These are phyloP conservation scores for Sodiomyces alkalinus DNA, from an alignment of 2,329 filamentous ascomycete genomes.

Conservation along the genomic window DNA sequence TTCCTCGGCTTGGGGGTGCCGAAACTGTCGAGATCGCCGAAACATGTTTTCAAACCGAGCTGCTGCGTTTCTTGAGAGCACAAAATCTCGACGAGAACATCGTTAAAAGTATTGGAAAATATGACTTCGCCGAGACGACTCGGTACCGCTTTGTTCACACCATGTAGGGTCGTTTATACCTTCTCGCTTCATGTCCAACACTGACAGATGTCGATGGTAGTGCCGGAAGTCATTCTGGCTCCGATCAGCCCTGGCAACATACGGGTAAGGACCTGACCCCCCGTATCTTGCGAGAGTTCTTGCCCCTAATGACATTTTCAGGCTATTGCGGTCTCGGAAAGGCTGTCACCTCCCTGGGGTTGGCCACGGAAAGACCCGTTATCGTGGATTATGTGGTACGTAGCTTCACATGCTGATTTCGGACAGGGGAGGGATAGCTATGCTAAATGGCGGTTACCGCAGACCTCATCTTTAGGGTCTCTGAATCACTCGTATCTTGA, in stretches of 20 bases:
- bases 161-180: conserved; percentile 41
- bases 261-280: conserved; percentile 22
- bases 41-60: conserved; percentile 47
- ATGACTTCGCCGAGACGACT: conserved; percentile 65
- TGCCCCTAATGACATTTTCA: no score
- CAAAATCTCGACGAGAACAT: conserved; percentile 50
- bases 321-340: conserved; percentile 63
- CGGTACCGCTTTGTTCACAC: conserved; percentile 71
- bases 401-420: conserved; percentile 3
- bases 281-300: no score
- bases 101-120: conserved; percentile 53
- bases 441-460: conserved; percentile 6
- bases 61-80: conserved; percentile 54
- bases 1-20: conserved; percentile 45
- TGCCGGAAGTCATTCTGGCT: conserved; percentile 41
- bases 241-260: conserved; percentile 25
- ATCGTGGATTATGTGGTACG: conserved; percentile 60
- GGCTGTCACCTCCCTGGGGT: conserved; percentile 47
- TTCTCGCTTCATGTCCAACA: conserved; percentile 7
- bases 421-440: conserved; percentile 3
- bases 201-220: conserved; percentile 23
- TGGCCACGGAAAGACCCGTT: conserved; percentile 37
- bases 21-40: conserved; percentile 12
- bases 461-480: conserved; percentile 71
- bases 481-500: conserved; percentile 53